These are phyloP conservation scores for Xylaria polymorpha DNA, from an alignment of 2,329 filamentous ascomycete genomes.

Conservation along the genomic window DNA sequence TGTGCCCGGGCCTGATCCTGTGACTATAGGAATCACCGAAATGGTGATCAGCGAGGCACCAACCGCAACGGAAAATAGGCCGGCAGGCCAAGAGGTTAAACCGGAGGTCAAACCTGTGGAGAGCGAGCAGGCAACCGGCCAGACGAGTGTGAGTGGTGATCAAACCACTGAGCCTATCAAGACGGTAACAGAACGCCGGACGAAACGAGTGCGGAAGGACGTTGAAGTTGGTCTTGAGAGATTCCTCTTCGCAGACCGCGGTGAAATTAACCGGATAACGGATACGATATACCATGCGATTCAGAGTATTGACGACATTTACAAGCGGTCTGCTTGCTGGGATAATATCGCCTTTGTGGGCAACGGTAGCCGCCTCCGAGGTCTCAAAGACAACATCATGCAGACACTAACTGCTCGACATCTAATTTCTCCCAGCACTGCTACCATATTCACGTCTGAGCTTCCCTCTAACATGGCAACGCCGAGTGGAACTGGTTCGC, in stretches of 20 bases:
- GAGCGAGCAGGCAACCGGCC: slow-evolving; percentile 35
- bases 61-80: slow-evolving; percentile 37
- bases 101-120: slow-evolving; percentile 37
- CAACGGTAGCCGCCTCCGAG: slow-evolving; percentile 78
- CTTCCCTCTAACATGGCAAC: slow-evolving; percentile 94
- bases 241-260: slow-evolving; percentile 75
- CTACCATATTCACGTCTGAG: slow-evolving; percentile 97
- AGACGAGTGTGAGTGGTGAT: slow-evolving; percentile 36
- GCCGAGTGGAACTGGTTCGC: slow-evolving; percentile 87
- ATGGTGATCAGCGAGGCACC: slow-evolving; percentile 39
- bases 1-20: slow-evolving; percentile 33
- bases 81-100: slow-evolving; percentile 40
- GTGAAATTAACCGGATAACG: slow-evolving; percentile 84
- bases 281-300: slow-evolving; percentile 86
- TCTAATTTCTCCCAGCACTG: slow-evolving; percentile 89
- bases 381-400: slow-evolving; percentile 90
- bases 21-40: slow-evolving; percentile 14
- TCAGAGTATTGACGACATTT: slow-evolving; percentile 83
- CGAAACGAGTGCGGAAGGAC: slow-evolving; percentile 71
- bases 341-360: slow-evolving; percentile 92
- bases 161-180: slow-evolving; percentile 48
- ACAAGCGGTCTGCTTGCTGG: slow-evolving; percentile 89
- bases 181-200: slow-evolving; percentile 55
- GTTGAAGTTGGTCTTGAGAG: slow-evolving; percentile 83
- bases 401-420: slow-evolving; percentile 83